A percentile compares a stretch with the other conserved stretches of the same genome.
Conservation (phyloP, 1,139 yeast species). For the Taphrina wiesneri region DNA sequence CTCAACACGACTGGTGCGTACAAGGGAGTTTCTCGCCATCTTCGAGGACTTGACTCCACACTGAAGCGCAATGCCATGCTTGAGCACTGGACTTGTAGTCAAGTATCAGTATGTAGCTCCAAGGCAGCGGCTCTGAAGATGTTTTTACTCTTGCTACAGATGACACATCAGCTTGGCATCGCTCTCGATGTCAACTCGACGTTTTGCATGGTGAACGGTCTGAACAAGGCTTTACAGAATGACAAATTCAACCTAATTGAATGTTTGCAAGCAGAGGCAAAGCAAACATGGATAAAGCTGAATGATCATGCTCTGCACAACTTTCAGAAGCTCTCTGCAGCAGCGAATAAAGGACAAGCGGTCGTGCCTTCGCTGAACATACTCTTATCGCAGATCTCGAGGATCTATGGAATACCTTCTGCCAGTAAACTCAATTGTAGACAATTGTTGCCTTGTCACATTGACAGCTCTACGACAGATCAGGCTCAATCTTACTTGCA, state of each 20-base stretch:
- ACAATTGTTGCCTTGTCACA: neutral
- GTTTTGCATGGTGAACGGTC: neutral
- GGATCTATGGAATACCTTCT: neutral
- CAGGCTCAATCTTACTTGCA: neutral
- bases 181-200: neutral
- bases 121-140: neutral
- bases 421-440: neutral
- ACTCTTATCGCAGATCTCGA: neutral
- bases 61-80: conserved; percentile 1
- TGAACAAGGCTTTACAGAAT: neutral
- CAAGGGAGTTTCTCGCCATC: neutral
- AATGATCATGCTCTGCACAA: neutral
- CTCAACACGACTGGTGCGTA: neutral
- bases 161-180: neutral
- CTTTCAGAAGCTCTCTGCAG: neutral
- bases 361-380: neutral
- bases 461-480: neutral
- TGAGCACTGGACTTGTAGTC: neutral
- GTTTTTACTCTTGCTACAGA: neutral
- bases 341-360: neutral
- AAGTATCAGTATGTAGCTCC: neutral
- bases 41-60: neutral
- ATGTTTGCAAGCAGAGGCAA: neutral
- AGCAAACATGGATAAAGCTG: neutral
- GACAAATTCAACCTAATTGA: neutral